Evolutionary conservation across 2,329 filamentous ascomycete species (phyloP), one percentile per base, ranked within the genome.

Genomic region (Alternaria alternata): DNA sequence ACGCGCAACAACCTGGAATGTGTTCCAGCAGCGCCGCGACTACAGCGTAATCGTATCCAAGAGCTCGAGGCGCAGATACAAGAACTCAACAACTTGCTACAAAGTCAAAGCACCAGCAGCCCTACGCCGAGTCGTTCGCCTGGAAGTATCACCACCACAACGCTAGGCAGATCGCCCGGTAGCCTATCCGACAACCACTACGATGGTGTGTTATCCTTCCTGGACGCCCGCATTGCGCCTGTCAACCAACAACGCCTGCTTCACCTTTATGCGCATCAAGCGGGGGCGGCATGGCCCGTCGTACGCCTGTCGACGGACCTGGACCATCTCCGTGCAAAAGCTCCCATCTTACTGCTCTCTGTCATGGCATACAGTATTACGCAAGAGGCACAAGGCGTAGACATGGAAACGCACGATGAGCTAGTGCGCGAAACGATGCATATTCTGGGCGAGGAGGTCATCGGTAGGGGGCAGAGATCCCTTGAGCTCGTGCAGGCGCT

Each of bases 401-500:
- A 65, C 5, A 9, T 66, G 20, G 68, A 69, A 12, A 54, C 68
- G 39, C 70, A 74, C 24, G 71, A 74, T 58, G 70, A 73, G 39
- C 59, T 74, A 7, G 58, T 72, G 3, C 67, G 62, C 51, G 66
- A 72, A 53, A 49, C 60, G 4, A 69, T 70, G 63, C 65, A 59
- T 20, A 59, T 72, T 14, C 54, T 74, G 30, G 70, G 66, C 4
- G 63, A 70, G 5, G 65, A 68, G 24, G 56, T 73, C 2, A 70
- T 73, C 48, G 64, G 63, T 18, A 64, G 55, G 38, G 70, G 70
- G 16, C 66, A 71, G 34, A 68, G 68, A 44, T 72, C 70, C 1
- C 57, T 74, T 12, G 70, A 71, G 43, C 59, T 74, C n/a, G 70
- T 74, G 36, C 71, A 74, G 49, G 71, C 70, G 7, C 53, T 74